A percentile compares a stretch with the other conserved stretches of the same genome.
phyloP scores from a whole-genome alignment of 129 eudicot species.

The Daucus carota region DH1_v3.0 NC_030382.2:23160501-23161000 shows the following conservation, averaged over 20 bases:
- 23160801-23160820: conserved; percentile 88
- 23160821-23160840: no score
- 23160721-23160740: conserved; percentile 44
- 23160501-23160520: no score
- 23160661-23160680: conserved; percentile 86
- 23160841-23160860: no score
- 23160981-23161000: background rate
- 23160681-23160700: conserved; percentile 63
- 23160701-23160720: conserved; percentile 67
- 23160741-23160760: background rate
- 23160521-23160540: background rate
- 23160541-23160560: background rate
- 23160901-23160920: background rate
- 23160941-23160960: conserved; percentile 25
- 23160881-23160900: background rate
- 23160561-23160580: background rate
- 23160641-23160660: conserved; percentile 88
- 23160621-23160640: conserved; percentile 94
- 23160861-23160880: background rate
- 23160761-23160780: conserved; percentile 1
- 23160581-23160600: background rate
- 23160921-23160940: conserved; percentile 5
- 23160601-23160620: conserved; percentile 29
- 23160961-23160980: background rate
- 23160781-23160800: conserved; percentile 74